Percentiles rank a stretch among this genome's conserved stretches.
These are phyloP conservation scores for Cryptosporidium parvum DNA, from an alignment of 169 alveolate genomes.

Conservation along the genomic window DNA sequence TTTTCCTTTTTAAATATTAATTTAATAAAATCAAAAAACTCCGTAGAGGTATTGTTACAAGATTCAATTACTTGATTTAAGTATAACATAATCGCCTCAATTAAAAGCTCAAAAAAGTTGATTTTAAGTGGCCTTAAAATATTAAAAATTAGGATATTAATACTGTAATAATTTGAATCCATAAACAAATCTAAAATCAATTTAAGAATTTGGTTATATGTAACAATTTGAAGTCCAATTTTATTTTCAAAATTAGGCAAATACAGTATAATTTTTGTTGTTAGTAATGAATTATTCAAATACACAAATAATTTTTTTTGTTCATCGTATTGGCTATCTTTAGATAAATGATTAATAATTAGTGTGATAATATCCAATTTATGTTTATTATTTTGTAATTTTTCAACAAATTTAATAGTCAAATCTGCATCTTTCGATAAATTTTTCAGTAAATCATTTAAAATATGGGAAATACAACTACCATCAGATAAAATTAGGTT, in stretches of 20 bases:
- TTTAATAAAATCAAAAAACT: background rate
- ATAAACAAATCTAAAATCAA: slow-evolving; percentile 3
- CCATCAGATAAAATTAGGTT: background rate
- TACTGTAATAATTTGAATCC: background rate
- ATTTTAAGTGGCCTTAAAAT: background rate
- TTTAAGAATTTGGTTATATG: background rate
- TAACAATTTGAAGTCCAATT: background rate
- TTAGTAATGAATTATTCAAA: background rate
- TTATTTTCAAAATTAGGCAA: background rate
- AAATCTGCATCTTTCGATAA: background rate
- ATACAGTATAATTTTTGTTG: background rate
- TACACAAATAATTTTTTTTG: background rate
- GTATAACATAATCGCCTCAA: background rate
- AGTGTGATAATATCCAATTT: slow-evolving; percentile 30
- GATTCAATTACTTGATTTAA: background rate
- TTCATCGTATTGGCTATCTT: background rate
- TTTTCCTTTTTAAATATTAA: background rate
- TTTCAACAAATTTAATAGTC: slow-evolving; percentile 18
- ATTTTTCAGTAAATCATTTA: slow-evolving; percentile 22
- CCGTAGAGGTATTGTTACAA: background rate
- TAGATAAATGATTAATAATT: background rate
- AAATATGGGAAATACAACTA: slow-evolving; percentile 17
- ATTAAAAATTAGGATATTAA: background rate
- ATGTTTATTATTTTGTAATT: background rate
- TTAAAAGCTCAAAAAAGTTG: background rate